A percentile compares a stretch with the other conserved stretches of the same genome.
These are phyloP conservation scores for Truncatella angustata DNA, from an alignment of 2,329 filamentous ascomycete species.

Conservation along the genomic window DNA sequence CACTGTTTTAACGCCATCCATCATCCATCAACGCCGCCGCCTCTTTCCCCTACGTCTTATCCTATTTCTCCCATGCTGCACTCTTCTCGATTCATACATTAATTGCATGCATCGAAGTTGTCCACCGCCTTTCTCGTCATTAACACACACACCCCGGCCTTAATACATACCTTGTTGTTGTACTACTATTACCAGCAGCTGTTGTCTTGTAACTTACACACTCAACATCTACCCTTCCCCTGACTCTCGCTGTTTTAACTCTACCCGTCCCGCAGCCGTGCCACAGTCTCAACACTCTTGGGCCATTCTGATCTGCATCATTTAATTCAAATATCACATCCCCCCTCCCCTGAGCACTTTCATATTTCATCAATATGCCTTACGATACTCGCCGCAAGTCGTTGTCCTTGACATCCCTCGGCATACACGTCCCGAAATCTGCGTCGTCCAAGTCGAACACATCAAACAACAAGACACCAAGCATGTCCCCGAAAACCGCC, in stretches of 20 bases:
- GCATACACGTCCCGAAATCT: constrained; percentile 76
- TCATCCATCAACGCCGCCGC: constrained; percentile 4
- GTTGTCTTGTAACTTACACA: constrained; percentile 4
- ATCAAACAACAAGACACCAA: constrained; percentile 18
- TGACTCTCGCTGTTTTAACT: constrained; percentile 4
- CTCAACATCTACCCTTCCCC: neutral
- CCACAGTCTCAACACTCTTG: neutral
- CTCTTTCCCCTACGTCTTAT: neutral
- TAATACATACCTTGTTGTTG: neutral
- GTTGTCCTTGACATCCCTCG: constrained; percentile 85
- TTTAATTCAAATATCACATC: constrained; percentile 1
- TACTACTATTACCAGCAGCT: neutral
- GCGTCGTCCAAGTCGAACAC: constrained; percentile 47
- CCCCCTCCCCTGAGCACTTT: neutral
- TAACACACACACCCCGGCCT: neutral
- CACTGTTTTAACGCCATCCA: constrained; percentile 4
- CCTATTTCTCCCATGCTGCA: neutral
- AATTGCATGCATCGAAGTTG: neutral
- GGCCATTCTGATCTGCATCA: neutral
- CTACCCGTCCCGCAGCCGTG: constrained; percentile 4
- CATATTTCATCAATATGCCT: constrained; percentile 58
- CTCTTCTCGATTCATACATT: constrained; percentile 4
- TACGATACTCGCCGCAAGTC: constrained; percentile 98
- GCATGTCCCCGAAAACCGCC: constrained; percentile 29
- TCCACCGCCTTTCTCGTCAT: constrained; percentile 10